Base-by-base conservation (phyloP, 78 protist species). In the Dictyostelium intermedium region DNA sequence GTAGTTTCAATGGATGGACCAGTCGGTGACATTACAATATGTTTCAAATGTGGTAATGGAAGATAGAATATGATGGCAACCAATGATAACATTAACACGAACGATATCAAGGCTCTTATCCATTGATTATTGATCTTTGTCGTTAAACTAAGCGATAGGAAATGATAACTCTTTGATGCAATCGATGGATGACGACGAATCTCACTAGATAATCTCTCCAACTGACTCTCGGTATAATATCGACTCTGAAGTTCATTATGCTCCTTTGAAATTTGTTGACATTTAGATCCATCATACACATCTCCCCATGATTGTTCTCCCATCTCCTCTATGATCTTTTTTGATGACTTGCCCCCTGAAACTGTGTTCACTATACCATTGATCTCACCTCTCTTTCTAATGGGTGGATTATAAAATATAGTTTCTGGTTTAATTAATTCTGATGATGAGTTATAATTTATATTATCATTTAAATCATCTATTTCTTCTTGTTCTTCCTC, bases 121-220 rank as follows among this genome's bases (percentile, higher is more conserved):
- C 32, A 41, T 72, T 89, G 94, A 45, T 89, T 86, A 11, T 43
- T n/a, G 6, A 89, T 78, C 30, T 80, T 78, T 2, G 81, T 89
- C 1, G 81, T 11, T 8, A 89, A 5, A 14, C 94, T 82, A 16
- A n/a, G 23, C 5, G 47, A 45, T 3, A 89, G 73, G 37, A 89
- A 89, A 32, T 77, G 82, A 47, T 80, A 89, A 2, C 77, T 80
- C 39, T 80, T 78, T 20, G 50, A 43, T 30, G 94, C 94, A 1
- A 89, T 10, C 1, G 23, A 27, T 14, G 94, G 94, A 25, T 89
- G 86, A 45, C 94, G 45, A 5, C 94, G 86, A n/a, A 89, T 80
- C 8, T 80, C 79, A 23, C 94, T 43, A 5, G 94, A 89, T 27
- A 89, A 25, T 10, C 73, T 27, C 0, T 89, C 94, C 20, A 89